These are phyloP conservation scores for Acanthamoeba lenticulata DNA, from an alignment of 208 protist genomes.

Conservation along the genomic window DNA sequence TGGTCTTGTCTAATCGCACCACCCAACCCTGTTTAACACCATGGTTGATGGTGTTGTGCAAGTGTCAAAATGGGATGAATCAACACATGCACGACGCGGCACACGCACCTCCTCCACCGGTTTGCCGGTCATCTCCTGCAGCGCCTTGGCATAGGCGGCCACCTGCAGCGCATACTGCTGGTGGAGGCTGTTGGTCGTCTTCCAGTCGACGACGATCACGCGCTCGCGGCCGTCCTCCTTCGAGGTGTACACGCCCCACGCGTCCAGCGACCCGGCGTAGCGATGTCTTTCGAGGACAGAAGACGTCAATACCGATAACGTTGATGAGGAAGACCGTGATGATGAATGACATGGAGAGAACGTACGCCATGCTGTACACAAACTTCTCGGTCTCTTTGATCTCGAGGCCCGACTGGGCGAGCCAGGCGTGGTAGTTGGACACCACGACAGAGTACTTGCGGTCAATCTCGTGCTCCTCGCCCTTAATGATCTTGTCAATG, in stretches of 20 bases:
- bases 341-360: not conserved
- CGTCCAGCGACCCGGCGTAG: constrained; percentile 75
- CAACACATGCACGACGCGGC: not conserved
- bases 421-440: not conserved
- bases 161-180: constrained; percentile 72
- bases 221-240: not conserved
- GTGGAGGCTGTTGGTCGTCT: constrained; percentile 25
- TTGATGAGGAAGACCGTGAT: not conserved
- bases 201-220: constrained; percentile 74
- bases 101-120: constrained; percentile 7
- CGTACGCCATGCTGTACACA: not conserved
- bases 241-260: constrained; percentile 22
- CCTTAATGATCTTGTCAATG: constrained; percentile 26
- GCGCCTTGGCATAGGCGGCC: constrained; percentile 72
- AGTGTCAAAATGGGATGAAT: not conserved
- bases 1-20: constrained; percentile 64
- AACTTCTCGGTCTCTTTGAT: constrained; percentile 54
- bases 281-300: constrained; percentile 36
- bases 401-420: not conserved
- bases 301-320: not conserved
- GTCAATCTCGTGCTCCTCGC: not conserved
- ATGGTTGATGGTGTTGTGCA: too few species aligned
- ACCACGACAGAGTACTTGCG: not conserved
- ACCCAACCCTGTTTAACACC: constrained; percentile 61
- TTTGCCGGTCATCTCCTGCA: constrained; percentile 72